Evolutionary conservation across 2,329 filamentous ascomycete genomes (phyloP).

Genomic region (Colletotrichum zoysiae): DNA sequence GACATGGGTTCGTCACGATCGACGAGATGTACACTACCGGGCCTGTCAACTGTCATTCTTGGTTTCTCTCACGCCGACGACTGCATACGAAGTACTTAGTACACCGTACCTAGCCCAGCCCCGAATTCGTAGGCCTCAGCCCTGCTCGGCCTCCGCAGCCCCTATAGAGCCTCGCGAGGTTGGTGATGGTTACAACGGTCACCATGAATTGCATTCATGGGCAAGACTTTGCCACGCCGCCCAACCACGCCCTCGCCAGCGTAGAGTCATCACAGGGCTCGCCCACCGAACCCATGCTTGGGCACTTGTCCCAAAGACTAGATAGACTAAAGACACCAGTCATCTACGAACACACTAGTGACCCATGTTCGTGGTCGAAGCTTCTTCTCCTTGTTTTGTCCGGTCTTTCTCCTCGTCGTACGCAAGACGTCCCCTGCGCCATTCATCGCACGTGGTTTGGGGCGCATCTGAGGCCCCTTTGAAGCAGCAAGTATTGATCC

Average conservation of each 20-base stretch:
- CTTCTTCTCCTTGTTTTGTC: background rate
- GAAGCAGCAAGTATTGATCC: slow-evolving; percentile 4
- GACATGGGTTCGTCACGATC: slow-evolving; percentile 24
- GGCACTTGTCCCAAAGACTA: background rate
- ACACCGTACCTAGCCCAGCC: background rate
- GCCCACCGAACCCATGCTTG: slow-evolving; percentile 1
- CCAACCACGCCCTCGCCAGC: slow-evolving; percentile 1
- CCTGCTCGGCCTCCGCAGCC: background rate
- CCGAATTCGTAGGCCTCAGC: background rate
- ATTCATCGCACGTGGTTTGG: slow-evolving; percentile 35
- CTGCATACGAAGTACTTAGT: background rate
- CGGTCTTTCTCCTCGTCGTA: background rate
- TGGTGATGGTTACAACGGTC: background rate
- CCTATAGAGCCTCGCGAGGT: background rate
- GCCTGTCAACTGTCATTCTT: slow-evolving; percentile 7
- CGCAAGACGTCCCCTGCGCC: slow-evolving; percentile 9
- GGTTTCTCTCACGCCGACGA: slow-evolving; percentile 13
- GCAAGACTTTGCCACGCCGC: background rate
- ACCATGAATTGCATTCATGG: background rate
- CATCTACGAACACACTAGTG: background rate
- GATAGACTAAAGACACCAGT: background rate
- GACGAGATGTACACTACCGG: slow-evolving; percentile 2
- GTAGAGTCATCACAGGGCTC: slow-evolving; percentile 5
- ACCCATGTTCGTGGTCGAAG: background rate
- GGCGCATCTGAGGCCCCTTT: slow-evolving; percentile 20